Evolutionary conservation across 768 basidiomycete species (phyloP).

Genomic region (Mycena sanguinolenta): DNA sequence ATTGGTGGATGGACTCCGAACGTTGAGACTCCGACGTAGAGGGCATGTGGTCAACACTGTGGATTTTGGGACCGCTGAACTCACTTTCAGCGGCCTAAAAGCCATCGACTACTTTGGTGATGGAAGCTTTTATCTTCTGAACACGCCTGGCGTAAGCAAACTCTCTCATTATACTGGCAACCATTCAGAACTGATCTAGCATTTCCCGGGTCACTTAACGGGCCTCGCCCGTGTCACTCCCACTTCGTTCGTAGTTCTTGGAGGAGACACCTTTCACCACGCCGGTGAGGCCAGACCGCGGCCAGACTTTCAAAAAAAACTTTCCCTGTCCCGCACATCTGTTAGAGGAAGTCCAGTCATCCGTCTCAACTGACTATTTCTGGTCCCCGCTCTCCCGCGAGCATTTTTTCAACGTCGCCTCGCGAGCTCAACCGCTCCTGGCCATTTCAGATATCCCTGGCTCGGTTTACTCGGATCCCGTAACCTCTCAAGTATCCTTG

Average conservation of each 20-base stretch:
- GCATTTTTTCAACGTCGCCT: constrained; percentile 14
- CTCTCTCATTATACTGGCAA: background rate
- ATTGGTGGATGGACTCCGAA: no score
- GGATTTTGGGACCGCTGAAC: constrained; percentile 5
- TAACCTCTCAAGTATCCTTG: background rate
- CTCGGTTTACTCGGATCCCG: constrained; percentile 21
- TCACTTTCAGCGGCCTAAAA: constrained; percentile 29
- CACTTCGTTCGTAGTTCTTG: constrained; percentile 29
- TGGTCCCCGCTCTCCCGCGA: constrained; percentile 11
- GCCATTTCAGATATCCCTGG: constrained; percentile 10
- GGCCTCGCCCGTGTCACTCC: constrained; percentile 25
- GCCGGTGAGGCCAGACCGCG: constrained; percentile 24
- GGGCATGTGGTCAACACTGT: constrained; percentile 21
- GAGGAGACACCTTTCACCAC: constrained; percentile 29
- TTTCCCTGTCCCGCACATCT: constrained; percentile 26
- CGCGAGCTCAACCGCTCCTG: constrained; percentile 22
- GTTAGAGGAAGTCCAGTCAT: constrained; percentile 1
- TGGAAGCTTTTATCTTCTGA: constrained; percentile 35
- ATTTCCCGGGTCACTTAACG: no score
- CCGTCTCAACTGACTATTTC: constrained; percentile 25
- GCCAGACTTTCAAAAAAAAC: constrained; percentile 13
- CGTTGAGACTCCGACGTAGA: constrained; percentile 9
- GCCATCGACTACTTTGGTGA: constrained; percentile 29
- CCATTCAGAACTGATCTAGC: background rate
- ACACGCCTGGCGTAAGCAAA: constrained; percentile 27